These are phyloP conservation scores for Rhizopus sp. DNA, from an alignment of 371 early-diverging fungal species.

Conservation along the genomic window DNA sequence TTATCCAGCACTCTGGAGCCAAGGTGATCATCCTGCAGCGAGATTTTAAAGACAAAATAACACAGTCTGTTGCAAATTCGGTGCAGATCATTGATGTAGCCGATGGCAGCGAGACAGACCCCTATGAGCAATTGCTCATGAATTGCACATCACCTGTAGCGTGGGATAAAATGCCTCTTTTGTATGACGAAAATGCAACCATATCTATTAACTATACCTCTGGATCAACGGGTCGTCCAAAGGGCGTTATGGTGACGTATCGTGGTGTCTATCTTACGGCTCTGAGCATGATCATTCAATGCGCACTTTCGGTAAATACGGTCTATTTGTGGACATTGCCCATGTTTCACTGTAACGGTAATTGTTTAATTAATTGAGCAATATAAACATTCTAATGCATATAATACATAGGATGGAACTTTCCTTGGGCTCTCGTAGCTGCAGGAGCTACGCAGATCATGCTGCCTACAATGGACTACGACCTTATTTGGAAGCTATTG, in stretches of 20 bases:
- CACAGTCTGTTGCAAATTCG: not conserved
- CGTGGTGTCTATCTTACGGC: constrained; percentile 60
- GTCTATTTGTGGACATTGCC: constrained; percentile 66
- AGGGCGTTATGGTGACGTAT: constrained; percentile 48
- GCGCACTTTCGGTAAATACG: constrained; percentile 43
- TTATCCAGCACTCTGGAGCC: constrained; percentile 58
- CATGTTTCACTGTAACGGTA: constrained; percentile 70
- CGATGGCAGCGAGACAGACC: constrained; percentile 30
- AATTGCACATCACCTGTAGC: constrained; percentile 13
- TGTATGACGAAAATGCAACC: constrained; percentile 51
- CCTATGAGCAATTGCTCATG: constrained; percentile 53
- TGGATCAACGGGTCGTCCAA: constrained; percentile 69
- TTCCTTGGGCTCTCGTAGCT: constrained; percentile 67
- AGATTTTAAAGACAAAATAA: constrained; percentile 32
- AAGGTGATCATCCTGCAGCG: constrained; percentile 58
- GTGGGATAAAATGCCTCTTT: constrained; percentile 56
- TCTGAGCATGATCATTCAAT: constrained; percentile 53
- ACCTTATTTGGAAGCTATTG: constrained; percentile 59
- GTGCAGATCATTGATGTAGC: constrained; percentile 26
- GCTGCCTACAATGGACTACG: constrained; percentile 64
- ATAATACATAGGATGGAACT: constrained; percentile 54
- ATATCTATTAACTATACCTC: constrained; percentile 67
- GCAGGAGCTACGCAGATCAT: constrained; percentile 58
- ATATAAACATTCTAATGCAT: not conserved
- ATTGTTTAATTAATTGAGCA: not conserved